Evolutionary conservation across 179 eudicot species (phyloP).

Genomic region (Patellifolia procumbens): DNA sequence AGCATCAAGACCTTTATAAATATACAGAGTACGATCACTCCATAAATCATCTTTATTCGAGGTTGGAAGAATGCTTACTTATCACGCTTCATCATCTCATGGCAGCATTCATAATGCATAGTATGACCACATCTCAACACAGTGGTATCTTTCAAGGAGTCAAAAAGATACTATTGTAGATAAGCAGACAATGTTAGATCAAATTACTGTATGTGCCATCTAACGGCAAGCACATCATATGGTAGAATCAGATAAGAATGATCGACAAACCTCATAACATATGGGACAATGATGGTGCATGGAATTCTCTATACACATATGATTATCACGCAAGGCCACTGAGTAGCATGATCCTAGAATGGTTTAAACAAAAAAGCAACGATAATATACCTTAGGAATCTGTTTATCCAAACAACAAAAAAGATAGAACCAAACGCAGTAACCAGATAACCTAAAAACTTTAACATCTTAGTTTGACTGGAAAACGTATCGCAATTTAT

Average conservation of each 20-base stretch:
- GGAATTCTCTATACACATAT: constrained; percentile 81
- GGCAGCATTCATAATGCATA: constrained; percentile 83
- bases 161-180: constrained; percentile 76
- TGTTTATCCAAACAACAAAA: background rate
- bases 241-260: background rate
- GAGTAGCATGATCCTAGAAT: constrained; percentile 84
- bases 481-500: background rate
- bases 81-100: constrained; percentile 87
- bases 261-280: constrained; percentile 71
- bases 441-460: background rate
- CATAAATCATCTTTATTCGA: background rate
- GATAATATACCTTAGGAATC: background rate
- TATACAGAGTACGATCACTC: constrained; percentile 8
- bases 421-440: background rate
- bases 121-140: constrained; percentile 98
- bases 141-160: constrained; percentile 77
- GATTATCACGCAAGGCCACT: constrained; percentile 66
- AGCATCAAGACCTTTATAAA: background rate
- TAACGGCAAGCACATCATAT: background rate
- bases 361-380: background rate
- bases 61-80: constrained; percentile 51
- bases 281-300: constrained; percentile 97
- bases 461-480: background rate
- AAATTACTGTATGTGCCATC: background rate
- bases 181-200: constrained; percentile 2